Percentiles rank a stretch among this genome's conserved stretches.
These are phyloP conservation scores for Chrysanthemum lavandulifolium DNA, from an alignment of 129 eudicot species.

Conservation along the genomic window DNA sequence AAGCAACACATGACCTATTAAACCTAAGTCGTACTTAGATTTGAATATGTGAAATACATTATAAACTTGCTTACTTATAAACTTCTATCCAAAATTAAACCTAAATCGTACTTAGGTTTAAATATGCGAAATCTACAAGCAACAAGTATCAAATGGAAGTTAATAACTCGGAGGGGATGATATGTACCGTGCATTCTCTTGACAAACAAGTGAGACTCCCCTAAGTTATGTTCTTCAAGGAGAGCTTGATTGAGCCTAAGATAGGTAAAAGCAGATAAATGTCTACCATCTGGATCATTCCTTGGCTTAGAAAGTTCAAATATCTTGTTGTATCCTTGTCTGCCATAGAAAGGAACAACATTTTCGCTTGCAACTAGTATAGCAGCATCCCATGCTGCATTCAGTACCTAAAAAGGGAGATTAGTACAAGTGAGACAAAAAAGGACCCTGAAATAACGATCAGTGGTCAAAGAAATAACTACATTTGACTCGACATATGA, in stretches of 20 bases:
- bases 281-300: slow-evolving; percentile 82
- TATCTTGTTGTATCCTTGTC: slow-evolving; percentile 59
- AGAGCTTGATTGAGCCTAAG: slow-evolving; percentile 60
- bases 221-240: slow-evolving; percentile 62
- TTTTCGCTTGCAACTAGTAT: slow-evolving; percentile 64
- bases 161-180: not conserved
- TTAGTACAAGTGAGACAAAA: not conserved
- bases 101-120: too few relatives aligned
- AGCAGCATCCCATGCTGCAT: slow-evolving; percentile 89
- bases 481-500: too few relatives aligned
- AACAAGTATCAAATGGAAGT: too few relatives aligned
- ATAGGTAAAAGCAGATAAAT: slow-evolving; percentile 65
- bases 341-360: slow-evolving; percentile 55
- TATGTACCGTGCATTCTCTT: slow-evolving; percentile 92
- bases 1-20: too few relatives aligned
- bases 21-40: too few relatives aligned
- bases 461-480: too few relatives aligned
- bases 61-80: too few relatives aligned
- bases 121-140: too few relatives aligned
- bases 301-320: slow-evolving; percentile 79
- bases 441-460: not conserved
- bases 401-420: slow-evolving; percentile 43
- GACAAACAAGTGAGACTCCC: slow-evolving; percentile 82
- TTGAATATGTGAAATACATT: too few relatives aligned
- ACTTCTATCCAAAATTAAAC: too few relatives aligned